A percentile compares a stretch with the other conserved stretches of the same genome.
Conservation (phyloP, 441 rosid genomes). For the Gossypium davidsonii region DNA sequence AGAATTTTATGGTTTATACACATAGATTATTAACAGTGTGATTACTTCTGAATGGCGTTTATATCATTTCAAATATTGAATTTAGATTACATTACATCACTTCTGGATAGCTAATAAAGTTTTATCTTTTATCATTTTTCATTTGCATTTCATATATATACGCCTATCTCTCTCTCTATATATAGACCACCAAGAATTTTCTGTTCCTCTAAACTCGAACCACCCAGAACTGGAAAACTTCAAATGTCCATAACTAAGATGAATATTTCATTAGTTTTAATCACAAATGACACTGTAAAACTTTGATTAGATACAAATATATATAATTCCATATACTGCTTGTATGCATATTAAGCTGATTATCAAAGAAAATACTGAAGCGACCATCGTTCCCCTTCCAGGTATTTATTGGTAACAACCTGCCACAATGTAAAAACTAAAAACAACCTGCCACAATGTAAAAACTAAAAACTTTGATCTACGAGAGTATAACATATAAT, state of each 20-base stretch:
- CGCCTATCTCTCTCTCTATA: too few relatives aligned
- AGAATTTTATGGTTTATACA: background rate
- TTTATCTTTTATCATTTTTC: too few relatives aligned
- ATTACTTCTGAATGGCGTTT: background rate
- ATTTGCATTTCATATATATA: too few relatives aligned
- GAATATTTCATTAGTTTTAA: background rate
- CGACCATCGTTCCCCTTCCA: background rate
- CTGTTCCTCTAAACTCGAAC: too few relatives aligned
- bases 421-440: background rate
- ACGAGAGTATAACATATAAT: background rate
- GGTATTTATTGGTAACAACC: background rate
- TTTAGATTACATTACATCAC: background rate
- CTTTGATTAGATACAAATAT: background rate
- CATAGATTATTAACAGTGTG: background rate
- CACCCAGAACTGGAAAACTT: too few relatives aligned
- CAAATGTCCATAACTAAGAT: background rate
- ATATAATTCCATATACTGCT: background rate
- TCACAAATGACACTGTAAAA: background rate
- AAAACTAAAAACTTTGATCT: background rate
- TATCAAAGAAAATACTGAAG: background rate
- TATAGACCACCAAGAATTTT: too few relatives aligned
- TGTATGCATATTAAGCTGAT: background rate
- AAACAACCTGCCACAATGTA: background rate
- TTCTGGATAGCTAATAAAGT: too few relatives aligned
- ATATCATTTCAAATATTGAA: background rate